Conservation (phyloP, 2,329 filamentous ascomycete species). For the Tolypocladium tundrense region DNA sequence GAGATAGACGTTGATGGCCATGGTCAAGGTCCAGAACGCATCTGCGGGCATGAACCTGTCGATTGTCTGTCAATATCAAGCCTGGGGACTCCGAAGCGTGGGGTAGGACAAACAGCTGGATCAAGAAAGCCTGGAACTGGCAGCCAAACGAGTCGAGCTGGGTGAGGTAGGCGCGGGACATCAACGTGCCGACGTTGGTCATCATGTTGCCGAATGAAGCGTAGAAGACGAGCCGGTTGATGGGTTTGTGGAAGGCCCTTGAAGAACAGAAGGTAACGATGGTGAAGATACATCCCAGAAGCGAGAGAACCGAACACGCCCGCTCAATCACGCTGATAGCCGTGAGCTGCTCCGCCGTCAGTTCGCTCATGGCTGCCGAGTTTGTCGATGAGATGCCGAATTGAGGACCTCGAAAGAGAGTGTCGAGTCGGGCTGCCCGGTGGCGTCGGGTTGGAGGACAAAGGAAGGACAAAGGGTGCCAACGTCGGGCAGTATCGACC, state of each 20-base stretch:
- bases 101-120: slow-evolving; percentile 58
- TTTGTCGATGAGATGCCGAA: background rate
- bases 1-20: slow-evolving; percentile 76
- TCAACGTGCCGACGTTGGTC: slow-evolving; percentile 66
- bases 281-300: slow-evolving; percentile 62
- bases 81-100: background rate
- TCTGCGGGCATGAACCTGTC: slow-evolving; percentile 70
- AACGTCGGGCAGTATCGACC: background rate
- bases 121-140: slow-evolving; percentile 67
- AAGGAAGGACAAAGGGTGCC: background rate
- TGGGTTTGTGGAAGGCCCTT: slow-evolving; percentile 68
- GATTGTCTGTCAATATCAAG: background rate
- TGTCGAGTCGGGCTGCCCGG: background rate
- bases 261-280: slow-evolving; percentile 61
- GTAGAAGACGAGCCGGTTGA: slow-evolving; percentile 77
- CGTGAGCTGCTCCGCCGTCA: slow-evolving; percentile 28
- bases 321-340: slow-evolving; percentile 56
- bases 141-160: slow-evolving; percentile 42
- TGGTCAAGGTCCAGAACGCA: slow-evolving; percentile 66
- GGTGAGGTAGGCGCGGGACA: slow-evolving; percentile 51
- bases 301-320: slow-evolving; percentile 57
- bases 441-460: background rate
- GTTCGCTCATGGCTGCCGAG: background rate
- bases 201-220: slow-evolving; percentile 74
- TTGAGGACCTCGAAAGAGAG: background rate